phyloP scores from a whole-genome alignment of 345 rosid genomes.

The Firmiana major region DNA sequence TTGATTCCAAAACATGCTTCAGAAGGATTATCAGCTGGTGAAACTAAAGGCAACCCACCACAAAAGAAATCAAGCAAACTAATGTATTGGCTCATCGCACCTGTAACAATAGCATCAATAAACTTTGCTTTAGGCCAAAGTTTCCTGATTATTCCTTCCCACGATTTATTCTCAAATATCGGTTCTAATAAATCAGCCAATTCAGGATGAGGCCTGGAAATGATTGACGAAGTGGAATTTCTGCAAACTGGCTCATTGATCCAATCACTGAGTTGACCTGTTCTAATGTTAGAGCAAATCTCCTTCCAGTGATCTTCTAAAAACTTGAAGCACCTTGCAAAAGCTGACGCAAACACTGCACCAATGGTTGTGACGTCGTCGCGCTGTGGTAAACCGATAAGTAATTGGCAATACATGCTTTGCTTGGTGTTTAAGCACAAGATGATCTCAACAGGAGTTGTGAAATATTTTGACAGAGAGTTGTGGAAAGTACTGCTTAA shows the following conservation, averaged over 20 bases:
- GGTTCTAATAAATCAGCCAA: constrained; percentile 38
- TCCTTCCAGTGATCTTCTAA: constrained; percentile 58
- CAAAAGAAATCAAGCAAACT: constrained; percentile 49
- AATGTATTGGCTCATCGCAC: constrained; percentile 63
- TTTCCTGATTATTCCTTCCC: constrained; percentile 62
- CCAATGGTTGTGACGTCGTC: constrained; percentile 30
- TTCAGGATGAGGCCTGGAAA: constrained; percentile 33
- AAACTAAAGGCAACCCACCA: constrained; percentile 52
- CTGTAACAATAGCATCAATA: constrained; percentile 54
- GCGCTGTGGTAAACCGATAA: constrained; percentile 52
- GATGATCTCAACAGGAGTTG: constrained; percentile 54
- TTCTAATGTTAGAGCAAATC: constrained; percentile 43
- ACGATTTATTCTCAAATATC: constrained; percentile 37
- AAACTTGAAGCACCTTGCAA: constrained; percentile 45
- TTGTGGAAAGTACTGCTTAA: constrained; percentile 47
- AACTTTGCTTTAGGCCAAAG: constrained; percentile 65
- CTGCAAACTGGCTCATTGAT: constrained; percentile 47
- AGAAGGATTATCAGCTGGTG: constrained; percentile 56
- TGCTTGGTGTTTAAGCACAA: constrained; percentile 53
- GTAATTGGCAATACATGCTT: constrained; percentile 63
- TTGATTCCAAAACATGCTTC: constrained; percentile 62
- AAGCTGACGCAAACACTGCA: constrained; percentile 46
- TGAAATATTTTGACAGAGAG: constrained; percentile 30
- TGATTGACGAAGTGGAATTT: constrained; percentile 23
- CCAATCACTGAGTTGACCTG: constrained; percentile 51